phyloP scores from a whole-genome alignment of 306 rosid genomes.

The Trifolium dubium region DNA sequence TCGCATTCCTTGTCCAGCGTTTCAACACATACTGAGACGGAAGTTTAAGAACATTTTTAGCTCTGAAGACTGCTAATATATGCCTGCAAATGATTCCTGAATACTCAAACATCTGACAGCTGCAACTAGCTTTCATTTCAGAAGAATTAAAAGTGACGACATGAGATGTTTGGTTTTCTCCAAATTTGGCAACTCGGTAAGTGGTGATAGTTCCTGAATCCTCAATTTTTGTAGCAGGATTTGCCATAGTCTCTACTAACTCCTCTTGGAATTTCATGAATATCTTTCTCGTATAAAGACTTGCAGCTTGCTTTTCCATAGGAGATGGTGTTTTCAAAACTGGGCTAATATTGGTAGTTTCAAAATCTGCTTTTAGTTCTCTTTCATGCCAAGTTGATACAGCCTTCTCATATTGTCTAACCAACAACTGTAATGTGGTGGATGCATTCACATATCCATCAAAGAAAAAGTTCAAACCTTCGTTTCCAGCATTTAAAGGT shows the following conservation, averaged over 20 bases:
- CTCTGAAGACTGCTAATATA: constrained; percentile 77
- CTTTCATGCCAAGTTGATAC: constrained; percentile 74
- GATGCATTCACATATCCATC: constrained; percentile 77
- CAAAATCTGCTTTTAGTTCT: constrained; percentile 83
- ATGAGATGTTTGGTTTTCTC: constrained; percentile 90
- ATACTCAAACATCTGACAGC: constrained; percentile 89
- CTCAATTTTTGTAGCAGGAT: constrained; percentile 78
- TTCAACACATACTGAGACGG: constrained; percentile 81
- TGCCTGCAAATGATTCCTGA: constrained; percentile 91
- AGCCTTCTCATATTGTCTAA: constrained; percentile 84
- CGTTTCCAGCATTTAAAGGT: constrained; percentile 55
- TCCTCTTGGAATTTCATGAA: constrained; percentile 89
- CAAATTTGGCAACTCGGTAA: constrained; percentile 88
- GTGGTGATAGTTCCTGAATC: constrained; percentile 78
- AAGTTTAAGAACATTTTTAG: constrained; percentile 83
- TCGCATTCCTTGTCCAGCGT: constrained; percentile 90
- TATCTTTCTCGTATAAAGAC: constrained; percentile 74
- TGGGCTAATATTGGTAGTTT: constrained; percentile 63
- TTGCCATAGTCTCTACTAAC: constrained; percentile 89
- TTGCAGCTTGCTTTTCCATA: constrained; percentile 93
- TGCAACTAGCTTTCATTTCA: constrained; percentile 94
- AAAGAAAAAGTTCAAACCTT: constrained; percentile 62
- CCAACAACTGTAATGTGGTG: constrained; percentile 72
- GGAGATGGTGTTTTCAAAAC: constrained; percentile 86
- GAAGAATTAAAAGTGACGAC: constrained; percentile 65